Base-by-base conservation (phyloP, 495 filamentous ascomycete genomes). In the Aspergillus sclerotiicarbonarius region DNA sequence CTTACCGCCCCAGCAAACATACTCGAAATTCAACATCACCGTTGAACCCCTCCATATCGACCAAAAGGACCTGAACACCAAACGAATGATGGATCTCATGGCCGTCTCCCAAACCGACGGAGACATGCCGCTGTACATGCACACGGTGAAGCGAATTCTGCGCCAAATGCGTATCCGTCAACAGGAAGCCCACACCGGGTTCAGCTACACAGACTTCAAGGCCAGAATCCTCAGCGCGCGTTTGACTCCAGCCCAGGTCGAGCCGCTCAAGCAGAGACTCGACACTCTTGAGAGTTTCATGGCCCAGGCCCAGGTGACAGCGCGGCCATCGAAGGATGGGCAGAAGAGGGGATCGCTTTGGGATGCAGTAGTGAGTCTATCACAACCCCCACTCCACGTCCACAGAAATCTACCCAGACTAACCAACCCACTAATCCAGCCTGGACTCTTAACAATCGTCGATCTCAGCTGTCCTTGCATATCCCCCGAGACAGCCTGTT, bases 371-470 rank as follows among this genome's bases (percentile, higher is more conserved):
- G 33, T 35, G 33, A 35, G 33, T 35, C 8, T 35, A 35, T 33
- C 31, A 33, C 5, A 33, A 5, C 31, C 8, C 33, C 33, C 13
- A 2, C 33, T 2, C 33, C 2, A 3, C 8, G 8, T 9, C 8
- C 21, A 51, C 5, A 43, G 35, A 9, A n/a, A n/a, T n/a, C n/a
- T n/a, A n/a, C n/a, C n/a, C n/a, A n/a, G n/a, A n/a, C n/a, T n/a
- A n/a, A n/a, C n/a, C n/a, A n/a, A n/a, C n/a, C n/a, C n/a, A n/a
- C n/a, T n/a, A n/a, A n/a, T n/a, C n/a, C n/a, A n/a, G n/a, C n/a
- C n/a, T n/a, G n/a, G n/a, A n/a, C n/a, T n/a, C n/a, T n/a, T 92
- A 12, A 90, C 88, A 0, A 88, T 93, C 51, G 78, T 92, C 32
- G 89, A 93, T 60, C 76, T 93, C 7, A 87, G 82, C 0, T 90